Evolutionary conservation across 139 green algal genomes (phyloP).

Genomic region (Picochlorum sp.): DNA sequence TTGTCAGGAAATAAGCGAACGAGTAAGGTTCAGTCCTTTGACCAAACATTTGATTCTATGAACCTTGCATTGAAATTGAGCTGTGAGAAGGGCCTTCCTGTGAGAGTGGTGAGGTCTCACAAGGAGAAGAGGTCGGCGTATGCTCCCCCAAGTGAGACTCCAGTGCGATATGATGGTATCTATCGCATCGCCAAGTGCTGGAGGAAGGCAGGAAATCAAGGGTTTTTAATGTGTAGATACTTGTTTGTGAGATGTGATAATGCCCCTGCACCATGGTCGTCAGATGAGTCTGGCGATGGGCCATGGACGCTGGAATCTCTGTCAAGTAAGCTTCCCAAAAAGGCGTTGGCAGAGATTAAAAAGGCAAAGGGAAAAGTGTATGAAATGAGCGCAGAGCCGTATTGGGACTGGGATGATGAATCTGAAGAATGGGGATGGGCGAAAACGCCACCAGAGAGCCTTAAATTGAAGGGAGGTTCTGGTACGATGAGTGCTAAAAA

Average conservation of each 20-base stretch:
- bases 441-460: slow-evolving; percentile 38
- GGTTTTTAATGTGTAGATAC: slow-evolving; percentile 81
- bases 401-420: slow-evolving; percentile 53
- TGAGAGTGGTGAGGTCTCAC: slow-evolving; percentile 82
- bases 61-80: slow-evolving; percentile 83
- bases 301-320: not conserved
- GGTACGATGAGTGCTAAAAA: slow-evolving; percentile 29
- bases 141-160: slow-evolving; percentile 57
- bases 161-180: slow-evolving; percentile 88
- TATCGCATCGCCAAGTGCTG: slow-evolving; percentile 89
- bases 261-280: slow-evolving; percentile 77
- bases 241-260: slow-evolving; percentile 94
- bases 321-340: slow-evolving; percentile 38
- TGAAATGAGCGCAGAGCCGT: slow-evolving; percentile 52
- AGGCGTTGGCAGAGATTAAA: slow-evolving; percentile 60
- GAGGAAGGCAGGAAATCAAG: slow-evolving; percentile 67
- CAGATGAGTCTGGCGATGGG: slow-evolving; percentile 22
- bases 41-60: slow-evolving; percentile 80
- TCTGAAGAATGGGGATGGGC: slow-evolving; percentile 64
- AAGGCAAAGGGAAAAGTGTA: slow-evolving; percentile 43
- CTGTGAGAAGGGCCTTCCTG: slow-evolving; percentile 74
- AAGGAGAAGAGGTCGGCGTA: slow-evolving; percentile 91
- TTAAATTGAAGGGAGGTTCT: slow-evolving; percentile 18
- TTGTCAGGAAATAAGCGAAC: slow-evolving; percentile 94
- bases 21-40: slow-evolving; percentile 76